These are phyloP conservation scores for Neonectria coccinea DNA, from an alignment of 2,329 filamentous ascomycete species.

Conservation along the genomic window DNA sequence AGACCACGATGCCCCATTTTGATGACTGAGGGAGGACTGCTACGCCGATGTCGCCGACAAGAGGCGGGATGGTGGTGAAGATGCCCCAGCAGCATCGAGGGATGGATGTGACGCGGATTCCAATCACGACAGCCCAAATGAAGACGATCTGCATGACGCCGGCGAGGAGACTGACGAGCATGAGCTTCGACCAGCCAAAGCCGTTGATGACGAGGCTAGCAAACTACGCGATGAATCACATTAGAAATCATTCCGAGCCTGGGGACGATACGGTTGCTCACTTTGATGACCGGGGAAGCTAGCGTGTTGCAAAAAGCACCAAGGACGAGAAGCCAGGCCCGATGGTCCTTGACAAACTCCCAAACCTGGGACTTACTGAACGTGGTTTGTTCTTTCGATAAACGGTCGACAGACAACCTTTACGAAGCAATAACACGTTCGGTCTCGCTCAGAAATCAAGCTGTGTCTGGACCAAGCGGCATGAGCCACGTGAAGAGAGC, in stretches of 20 bases:
- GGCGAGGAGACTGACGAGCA: constrained; percentile 7
- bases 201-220: constrained; percentile 8
- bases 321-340: not conserved
- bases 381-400: not conserved
- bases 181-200: constrained; percentile 5
- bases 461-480: constrained; percentile 3
- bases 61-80: constrained; percentile 2
- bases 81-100: constrained; percentile 8
- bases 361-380: constrained; percentile 11
- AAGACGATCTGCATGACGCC: constrained; percentile 7
- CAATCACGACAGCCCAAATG: not conserved
- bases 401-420: not conserved
- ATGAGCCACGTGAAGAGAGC: constrained; percentile 7
- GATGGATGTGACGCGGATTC: not conserved
- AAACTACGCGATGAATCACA: not conserved
- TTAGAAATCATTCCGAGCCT: not conserved
- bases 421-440: not conserved
- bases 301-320: constrained; percentile 3
- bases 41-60: constrained; percentile 15
- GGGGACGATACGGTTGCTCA: not conserved
- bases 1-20: constrained; percentile 15
- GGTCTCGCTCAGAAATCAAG: constrained; percentile 7
- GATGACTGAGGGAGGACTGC: constrained; percentile 1
- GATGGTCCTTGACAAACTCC: constrained; percentile 11
- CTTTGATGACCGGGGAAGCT: constrained; percentile 16